Percentiles rank a stretch among this genome's conserved stretches.
Evolutionary conservation across 163 green algal species (phyloP).

Genomic region (Scenedesmus sp.): DNA sequence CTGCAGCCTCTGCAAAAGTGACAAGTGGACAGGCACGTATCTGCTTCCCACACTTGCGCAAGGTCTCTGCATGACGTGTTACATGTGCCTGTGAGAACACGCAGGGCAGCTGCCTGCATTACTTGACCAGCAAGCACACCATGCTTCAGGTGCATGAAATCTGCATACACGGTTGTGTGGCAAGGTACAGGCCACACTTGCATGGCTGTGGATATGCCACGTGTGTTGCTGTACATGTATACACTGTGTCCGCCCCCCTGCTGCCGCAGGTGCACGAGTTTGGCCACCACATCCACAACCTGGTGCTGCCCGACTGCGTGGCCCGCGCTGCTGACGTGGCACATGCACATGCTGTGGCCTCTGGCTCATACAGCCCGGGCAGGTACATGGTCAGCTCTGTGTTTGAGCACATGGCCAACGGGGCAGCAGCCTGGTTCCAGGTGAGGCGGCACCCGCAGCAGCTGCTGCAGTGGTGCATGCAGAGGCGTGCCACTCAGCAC

Average conservation of each 20-base stretch:
- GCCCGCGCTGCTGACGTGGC: neutral
- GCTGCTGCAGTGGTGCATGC: neutral
- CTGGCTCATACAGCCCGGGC: neutral
- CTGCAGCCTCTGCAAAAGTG: neutral
- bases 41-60: neutral
- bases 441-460: neutral
- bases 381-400: slow-evolving; percentile 1
- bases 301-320: neutral
- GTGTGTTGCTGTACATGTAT: too few relatives aligned
- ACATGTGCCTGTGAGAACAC: neutral
- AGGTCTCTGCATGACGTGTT: neutral
- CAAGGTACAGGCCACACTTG: too few relatives aligned
- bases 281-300: slow-evolving; percentile 4
- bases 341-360: neutral
- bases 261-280: neutral
- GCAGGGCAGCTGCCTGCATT: too few relatives aligned
- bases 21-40: neutral
- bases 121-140: too few relatives aligned
- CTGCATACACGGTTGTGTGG: too few relatives aligned
- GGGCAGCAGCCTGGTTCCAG: neutral
- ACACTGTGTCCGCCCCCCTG: neutral
- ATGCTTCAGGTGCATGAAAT: too few relatives aligned
- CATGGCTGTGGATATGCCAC: too few relatives aligned
- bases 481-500: neutral
- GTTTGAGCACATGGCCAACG: neutral